Evolutionary conservation across 2,329 filamentous ascomycete genomes (phyloP).

Genomic region (Cladosporium phlei): DNA sequence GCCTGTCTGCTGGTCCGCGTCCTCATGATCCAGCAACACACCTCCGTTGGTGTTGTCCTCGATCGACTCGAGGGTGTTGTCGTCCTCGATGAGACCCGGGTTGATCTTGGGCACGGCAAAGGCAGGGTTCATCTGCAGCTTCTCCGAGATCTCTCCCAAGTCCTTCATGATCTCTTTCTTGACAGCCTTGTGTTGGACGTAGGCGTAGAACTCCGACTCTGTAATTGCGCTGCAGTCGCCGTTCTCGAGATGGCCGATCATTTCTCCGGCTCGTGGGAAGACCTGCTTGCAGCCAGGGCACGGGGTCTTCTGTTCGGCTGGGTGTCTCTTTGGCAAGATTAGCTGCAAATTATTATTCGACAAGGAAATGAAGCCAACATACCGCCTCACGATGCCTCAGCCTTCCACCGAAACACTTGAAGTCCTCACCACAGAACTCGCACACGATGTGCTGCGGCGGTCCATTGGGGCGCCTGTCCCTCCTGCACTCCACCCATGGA

Average conservation of each 20-base stretch:
- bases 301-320: conserved; percentile 44
- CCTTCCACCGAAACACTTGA: conserved; percentile 49
- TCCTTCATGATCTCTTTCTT: conserved; percentile 34
- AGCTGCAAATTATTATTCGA: conserved; percentile 1
- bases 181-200: conserved; percentile 49
- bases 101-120: not conserved
- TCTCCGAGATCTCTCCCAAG: conserved; percentile 22
- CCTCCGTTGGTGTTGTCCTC: conserved; percentile 22
- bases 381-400: conserved; percentile 51
- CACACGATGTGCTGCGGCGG: conserved; percentile 47
- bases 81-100: conserved; percentile 11
- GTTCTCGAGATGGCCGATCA: conserved; percentile 53
- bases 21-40: conserved; percentile 18
- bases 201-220: conserved; percentile 41
- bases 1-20: conserved; percentile 16
- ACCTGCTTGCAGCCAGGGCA: conserved; percentile 50
- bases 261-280: conserved; percentile 45
- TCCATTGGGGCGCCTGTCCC: conserved; percentile 14
- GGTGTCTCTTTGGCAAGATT: conserved; percentile 40
- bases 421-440: conserved; percentile 53
- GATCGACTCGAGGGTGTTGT: conserved; percentile 23
- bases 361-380: too few relatives aligned
- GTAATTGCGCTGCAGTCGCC: conserved; percentile 45
- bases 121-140: conserved; percentile 15
- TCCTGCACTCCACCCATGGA: conserved; percentile 21